Evolutionary conservation across 75 land plant genomes (phyloP), one percentile per base, ranked within the genome.

Genomic region (Cryptomeria japonica): DNA sequence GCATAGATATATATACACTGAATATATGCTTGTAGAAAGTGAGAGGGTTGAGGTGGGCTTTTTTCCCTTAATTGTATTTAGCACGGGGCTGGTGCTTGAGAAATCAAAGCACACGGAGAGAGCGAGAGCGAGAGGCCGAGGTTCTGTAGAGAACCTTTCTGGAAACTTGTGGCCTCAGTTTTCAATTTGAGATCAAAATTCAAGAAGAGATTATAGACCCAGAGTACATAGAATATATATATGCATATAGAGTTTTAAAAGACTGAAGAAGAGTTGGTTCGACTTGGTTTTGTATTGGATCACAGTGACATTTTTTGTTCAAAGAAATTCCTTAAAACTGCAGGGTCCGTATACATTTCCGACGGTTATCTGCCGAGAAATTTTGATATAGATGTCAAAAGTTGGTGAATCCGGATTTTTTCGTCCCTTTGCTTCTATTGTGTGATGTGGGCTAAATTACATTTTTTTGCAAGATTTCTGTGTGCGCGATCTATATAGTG

Each of bases 1-100:
- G 84, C 84, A 8, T 82, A 82, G 84, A 82, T 46, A 46, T 46
- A 44, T 82, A 82, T n/a, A 82, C n/a, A 82, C 19, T 25, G n/a
- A 44, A 41, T 82, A 82, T 82, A 82, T 44, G 1, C 47, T 0
- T 82, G 34, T 82, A 44, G 47, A 82, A 16, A 28, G 84, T 3
- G 84, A 44, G 49, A 15, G 84, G 51, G 14, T 82, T 82, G 53
- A 49, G 84, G 34, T 82, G 51, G 84, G 51, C 4, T 82, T 46
- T 46, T 12, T 28, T 46, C 46, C 28, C 22, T 19, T 22, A 6
- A 61, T 22, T 61, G 84, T 82, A 82, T 82, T 44, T 82, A 82
- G 12, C 47, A 46, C 7, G 82, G 82, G 82, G 49, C 22, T n/a
- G 31, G 84, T 42, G 46, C 10, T 46, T n/a, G n/a, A 82, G 42